Conservation (phyloP, 306 rosid genomes). For the Morella rubra region DNA sequence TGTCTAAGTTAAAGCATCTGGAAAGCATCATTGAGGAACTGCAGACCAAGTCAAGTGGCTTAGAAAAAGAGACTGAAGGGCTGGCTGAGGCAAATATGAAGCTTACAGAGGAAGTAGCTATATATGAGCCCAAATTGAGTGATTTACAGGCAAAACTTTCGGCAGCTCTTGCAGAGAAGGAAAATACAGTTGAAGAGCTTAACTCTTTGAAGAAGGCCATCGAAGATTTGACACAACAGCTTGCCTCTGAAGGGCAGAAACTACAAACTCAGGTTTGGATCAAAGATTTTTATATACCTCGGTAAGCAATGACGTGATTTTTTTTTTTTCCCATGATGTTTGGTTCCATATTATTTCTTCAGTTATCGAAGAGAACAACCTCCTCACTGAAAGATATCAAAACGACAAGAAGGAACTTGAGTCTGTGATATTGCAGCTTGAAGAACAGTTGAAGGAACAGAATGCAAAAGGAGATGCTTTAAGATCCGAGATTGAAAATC, state of each 20-base stretch:
- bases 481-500: conserved; percentile 60
- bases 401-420: conserved; percentile 70
- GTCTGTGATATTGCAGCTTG: conserved; percentile 56
- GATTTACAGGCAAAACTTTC: conserved; percentile 56
- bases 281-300: background rate
- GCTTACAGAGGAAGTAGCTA: conserved; percentile 58
- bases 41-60: conserved; percentile 50
- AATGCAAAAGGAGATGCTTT: conserved; percentile 55
- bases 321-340: background rate
- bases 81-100: conserved; percentile 56
- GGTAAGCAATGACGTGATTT: background rate
- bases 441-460: conserved; percentile 66
- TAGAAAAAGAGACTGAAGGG: conserved; percentile 58
- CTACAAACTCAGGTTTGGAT: conserved; percentile 77
- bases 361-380: conserved; percentile 67
- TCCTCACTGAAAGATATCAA: conserved; percentile 69
- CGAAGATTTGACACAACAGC: conserved; percentile 56
- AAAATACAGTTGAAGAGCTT: conserved; percentile 52
- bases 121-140: conserved; percentile 51
- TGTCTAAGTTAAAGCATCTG: conserved; percentile 57
- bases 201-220: conserved; percentile 41
- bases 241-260: conserved; percentile 58
- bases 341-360: conserved; percentile 44
- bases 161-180: conserved; percentile 53
- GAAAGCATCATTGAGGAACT: conserved; percentile 62